Conservation (phyloP, 164 flowering plant genomes). For the Akebia trifoliata region DNA sequence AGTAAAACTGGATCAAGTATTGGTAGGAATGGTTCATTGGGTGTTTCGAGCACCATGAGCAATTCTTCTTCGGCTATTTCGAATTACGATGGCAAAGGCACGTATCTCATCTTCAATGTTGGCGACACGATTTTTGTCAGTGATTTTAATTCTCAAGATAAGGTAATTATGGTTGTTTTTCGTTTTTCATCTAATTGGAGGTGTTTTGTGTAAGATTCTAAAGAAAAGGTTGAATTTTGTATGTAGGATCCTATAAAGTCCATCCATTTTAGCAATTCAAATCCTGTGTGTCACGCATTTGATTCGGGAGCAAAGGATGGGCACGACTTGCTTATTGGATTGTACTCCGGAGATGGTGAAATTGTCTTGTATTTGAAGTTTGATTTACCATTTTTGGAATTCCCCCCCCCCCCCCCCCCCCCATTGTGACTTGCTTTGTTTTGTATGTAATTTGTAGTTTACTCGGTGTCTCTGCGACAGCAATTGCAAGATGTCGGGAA, state of each 20-base stretch:
- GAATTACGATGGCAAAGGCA: conserved; percentile 92
- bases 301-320: conserved; percentile 91
- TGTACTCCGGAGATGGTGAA: conserved; percentile 91
- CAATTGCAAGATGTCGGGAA: conserved; percentile 93
- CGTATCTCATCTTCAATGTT: conserved; percentile 80
- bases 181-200: background rate
- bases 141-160: conserved; percentile 84
- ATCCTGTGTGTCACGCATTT: conserved; percentile 93
- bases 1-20: conserved; percentile 48
- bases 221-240: background rate
- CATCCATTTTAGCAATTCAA: conserved; percentile 78
- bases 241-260: conserved; percentile 95
- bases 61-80: conserved; percentile 33
- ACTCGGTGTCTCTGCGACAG: conserved; percentile 84
- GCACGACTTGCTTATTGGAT: conserved; percentile 91
- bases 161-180: conserved; percentile 44
- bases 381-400: background rate
- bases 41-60: conserved; percentile 46
- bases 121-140: conserved; percentile 83
- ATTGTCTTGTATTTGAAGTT: background rate
- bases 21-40: conserved; percentile 54
- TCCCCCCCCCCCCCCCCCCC: no score
- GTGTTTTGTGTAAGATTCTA: background rate
- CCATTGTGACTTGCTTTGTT: conserved; percentile 11
- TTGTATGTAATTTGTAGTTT: conserved; percentile 40